Evolutionary conservation across 352 stramenopile genomes (phyloP).

Genomic region (Phytophthora quininea): DNA sequence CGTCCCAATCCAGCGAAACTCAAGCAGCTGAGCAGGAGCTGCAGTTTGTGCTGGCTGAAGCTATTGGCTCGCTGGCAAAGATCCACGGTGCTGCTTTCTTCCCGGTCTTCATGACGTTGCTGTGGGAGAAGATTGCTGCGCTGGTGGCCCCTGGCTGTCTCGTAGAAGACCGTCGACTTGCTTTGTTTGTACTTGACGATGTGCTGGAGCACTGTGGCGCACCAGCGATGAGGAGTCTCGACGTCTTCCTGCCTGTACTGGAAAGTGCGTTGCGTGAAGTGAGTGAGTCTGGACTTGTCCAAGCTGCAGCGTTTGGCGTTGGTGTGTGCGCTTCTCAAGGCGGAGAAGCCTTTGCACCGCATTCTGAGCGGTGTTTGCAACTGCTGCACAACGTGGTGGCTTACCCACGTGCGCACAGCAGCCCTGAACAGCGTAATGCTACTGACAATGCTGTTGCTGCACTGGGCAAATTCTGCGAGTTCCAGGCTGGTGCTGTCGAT

Average conservation of each 20-base stretch:
- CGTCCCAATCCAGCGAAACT: slow-evolving; percentile 47
- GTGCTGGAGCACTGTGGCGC: slow-evolving; percentile 79
- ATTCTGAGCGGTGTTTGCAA: slow-evolving; percentile 56
- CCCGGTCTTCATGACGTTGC: slow-evolving; percentile 69
- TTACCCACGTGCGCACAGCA: slow-evolving; percentile 51
- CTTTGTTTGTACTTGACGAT: slow-evolving; percentile 87
- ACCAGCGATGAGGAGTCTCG: slow-evolving; percentile 51
- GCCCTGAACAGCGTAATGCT: slow-evolving; percentile 61
- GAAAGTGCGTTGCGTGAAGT: slow-evolving; percentile 63
- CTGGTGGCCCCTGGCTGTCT: slow-evolving; percentile 71
- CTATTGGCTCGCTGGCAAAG: slow-evolving; percentile 76
- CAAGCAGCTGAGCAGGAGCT: slow-evolving; percentile 67
- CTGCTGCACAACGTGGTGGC: slow-evolving; percentile 67
- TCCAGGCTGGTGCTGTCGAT: slow-evolving; percentile 56
- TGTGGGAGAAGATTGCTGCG: slow-evolving; percentile 83
- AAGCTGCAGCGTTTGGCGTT: slow-evolving; percentile 79
- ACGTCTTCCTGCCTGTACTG: slow-evolving; percentile 73
- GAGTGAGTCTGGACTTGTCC: slow-evolving; percentile 63
- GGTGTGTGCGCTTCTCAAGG: slow-evolving; percentile 68
- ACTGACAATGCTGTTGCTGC: slow-evolving; percentile 83
- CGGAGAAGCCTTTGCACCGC: slow-evolving; percentile 52
- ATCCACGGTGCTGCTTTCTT: slow-evolving; percentile 73
- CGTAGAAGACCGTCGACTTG: slow-evolving; percentile 80
- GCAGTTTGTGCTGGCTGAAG: slow-evolving; percentile 83
- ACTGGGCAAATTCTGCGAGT: slow-evolving; percentile 75